Evolutionary conservation across 2,329 filamentous ascomycete species (phyloP).

Genomic region (Hypoxylon rubiginosum): DNA sequence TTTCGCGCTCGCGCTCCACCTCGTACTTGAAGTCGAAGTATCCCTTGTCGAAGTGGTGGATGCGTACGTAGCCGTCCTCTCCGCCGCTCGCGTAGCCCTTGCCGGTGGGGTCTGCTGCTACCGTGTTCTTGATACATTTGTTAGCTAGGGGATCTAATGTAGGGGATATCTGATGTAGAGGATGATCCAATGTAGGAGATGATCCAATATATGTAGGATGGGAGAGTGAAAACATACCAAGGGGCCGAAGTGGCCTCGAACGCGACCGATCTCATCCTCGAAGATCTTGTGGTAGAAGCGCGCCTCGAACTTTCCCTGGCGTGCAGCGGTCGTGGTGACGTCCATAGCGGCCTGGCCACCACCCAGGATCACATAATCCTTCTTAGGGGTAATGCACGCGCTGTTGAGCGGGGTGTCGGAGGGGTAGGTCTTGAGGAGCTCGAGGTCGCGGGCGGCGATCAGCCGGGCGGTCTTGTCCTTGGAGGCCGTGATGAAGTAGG

Average conservation of each 20-base stretch:
- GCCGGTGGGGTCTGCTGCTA: constrained; percentile 91
- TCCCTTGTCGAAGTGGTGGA: constrained; percentile 98
- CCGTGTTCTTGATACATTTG: constrained; percentile 75
- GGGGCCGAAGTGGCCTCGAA: constrained; percentile 96
- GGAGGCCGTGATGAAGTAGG: constrained; percentile 97
- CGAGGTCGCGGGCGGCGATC: constrained; percentile 85
- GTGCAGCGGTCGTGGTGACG: constrained; percentile 91
- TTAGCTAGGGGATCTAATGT: not conserved
- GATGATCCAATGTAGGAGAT: too few relatives aligned
- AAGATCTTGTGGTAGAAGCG: constrained; percentile 99
- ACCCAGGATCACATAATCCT: constrained; percentile 97
- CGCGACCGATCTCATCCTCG: constrained; percentile 97
- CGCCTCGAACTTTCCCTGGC: constrained; percentile 99
- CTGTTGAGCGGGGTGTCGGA: constrained; percentile 97
- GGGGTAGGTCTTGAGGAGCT: constrained; percentile 91
- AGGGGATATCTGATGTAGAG: too few relatives aligned
- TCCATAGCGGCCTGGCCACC: constrained; percentile 99
- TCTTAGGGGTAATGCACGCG: constrained; percentile 92
- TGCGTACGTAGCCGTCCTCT: constrained; percentile 97
- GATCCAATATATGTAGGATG: too few relatives aligned
- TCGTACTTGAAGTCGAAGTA: constrained; percentile 99
- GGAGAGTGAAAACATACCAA: constrained; percentile 61
- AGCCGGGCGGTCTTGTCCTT: constrained; percentile 97
- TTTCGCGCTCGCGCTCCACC: constrained; percentile 85
- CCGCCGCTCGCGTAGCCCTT: constrained; percentile 94